Evolutionary conservation across 371 early-diverging fungal genomes (phyloP).

Genomic region (Zopfochytrium polystomum): DNA sequence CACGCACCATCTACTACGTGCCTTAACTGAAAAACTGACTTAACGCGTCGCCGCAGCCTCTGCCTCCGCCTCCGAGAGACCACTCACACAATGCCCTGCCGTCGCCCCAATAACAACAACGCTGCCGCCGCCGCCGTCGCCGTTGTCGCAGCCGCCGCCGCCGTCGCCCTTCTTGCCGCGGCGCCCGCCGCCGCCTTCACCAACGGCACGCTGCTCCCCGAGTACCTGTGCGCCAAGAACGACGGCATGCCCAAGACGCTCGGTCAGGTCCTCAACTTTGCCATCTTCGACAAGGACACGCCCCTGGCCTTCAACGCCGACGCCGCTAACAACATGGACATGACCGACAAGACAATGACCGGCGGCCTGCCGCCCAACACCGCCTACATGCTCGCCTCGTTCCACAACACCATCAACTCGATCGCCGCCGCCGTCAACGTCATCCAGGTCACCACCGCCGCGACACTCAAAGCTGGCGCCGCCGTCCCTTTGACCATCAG

Average conservation of each 20-base stretch:
- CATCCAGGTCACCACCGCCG: background rate
- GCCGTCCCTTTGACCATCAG: slow-evolving; percentile 1
- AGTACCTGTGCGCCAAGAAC: slow-evolving; percentile 3
- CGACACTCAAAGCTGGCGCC: background rate
- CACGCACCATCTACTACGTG: too few relatives aligned
- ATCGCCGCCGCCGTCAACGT: slow-evolving; percentile 1
- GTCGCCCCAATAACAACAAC: too few relatives aligned
- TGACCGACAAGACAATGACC: background rate
- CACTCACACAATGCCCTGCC: too few relatives aligned
- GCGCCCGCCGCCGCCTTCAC: slow-evolving; percentile 5
- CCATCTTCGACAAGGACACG: slow-evolving; percentile 7
- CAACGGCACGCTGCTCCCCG: slow-evolving; percentile 1
- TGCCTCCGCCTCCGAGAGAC: too few relatives aligned
- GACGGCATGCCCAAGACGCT: slow-evolving; percentile 8
- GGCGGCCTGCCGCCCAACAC: slow-evolving; percentile 5
- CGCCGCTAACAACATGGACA: background rate
- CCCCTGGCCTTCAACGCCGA: slow-evolving; percentile 9
- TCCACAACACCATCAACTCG: slow-evolving; percentile 10
- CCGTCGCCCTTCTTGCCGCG: too few relatives aligned
- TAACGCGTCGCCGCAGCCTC: too few relatives aligned
- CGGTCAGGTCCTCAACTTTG: slow-evolving; percentile 4
- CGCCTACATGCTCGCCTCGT: slow-evolving; percentile 12
- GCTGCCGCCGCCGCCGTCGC: too few relatives aligned
- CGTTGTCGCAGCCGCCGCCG: too few relatives aligned
- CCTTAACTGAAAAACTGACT: too few relatives aligned